Conservation (phyloP, 106 monocot genomes). For the Dioscorea alata region DNA sequence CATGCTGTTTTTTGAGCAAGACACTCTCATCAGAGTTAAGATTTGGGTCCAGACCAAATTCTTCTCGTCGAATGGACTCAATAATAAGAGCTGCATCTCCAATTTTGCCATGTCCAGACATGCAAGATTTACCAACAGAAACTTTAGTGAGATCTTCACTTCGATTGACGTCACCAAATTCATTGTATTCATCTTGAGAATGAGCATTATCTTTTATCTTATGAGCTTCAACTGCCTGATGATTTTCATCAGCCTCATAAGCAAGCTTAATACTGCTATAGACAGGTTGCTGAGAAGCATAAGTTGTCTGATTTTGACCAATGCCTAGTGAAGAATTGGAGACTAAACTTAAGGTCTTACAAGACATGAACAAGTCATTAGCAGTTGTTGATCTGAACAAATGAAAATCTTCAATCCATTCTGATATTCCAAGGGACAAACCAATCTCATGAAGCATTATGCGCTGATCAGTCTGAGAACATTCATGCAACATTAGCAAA, state of each 20-base stretch:
- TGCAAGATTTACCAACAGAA: not conserved
- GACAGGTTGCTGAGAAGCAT: constrained; percentile 7
- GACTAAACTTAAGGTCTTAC: not conserved
- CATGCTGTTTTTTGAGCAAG: constrained; percentile 92
- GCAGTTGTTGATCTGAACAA: constrained; percentile 29
- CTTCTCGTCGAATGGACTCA: constrained; percentile 84
- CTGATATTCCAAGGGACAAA: constrained; percentile 68
- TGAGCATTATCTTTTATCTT: not conserved
- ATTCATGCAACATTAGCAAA: constrained; percentile 50
- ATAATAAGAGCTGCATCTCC: constrained; percentile 48
- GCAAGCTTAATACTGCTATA: not conserved
- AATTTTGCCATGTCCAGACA: constrained; percentile 14
- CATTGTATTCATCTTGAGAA: constrained; percentile 2
- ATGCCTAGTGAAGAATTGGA: constrained; percentile 2
- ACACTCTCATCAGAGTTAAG: constrained; percentile 33
- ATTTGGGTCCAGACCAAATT: constrained; percentile 80
- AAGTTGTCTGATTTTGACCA: constrained; percentile 1
- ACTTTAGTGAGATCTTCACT: constrained; percentile 9
- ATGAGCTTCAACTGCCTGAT: constrained; percentile 5
- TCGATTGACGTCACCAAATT: constrained; percentile 6
- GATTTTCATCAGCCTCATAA: constrained; percentile 4
- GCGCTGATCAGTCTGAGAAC: constrained; percentile 38
- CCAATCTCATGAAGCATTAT: constrained; percentile 97
- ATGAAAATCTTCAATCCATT: constrained; percentile 81
- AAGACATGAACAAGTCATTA: constrained; percentile 6